Evolutionary conservation across 2,329 filamentous ascomycete species (phyloP).

Genomic region (Ceratocystis alfenasii): DNA sequence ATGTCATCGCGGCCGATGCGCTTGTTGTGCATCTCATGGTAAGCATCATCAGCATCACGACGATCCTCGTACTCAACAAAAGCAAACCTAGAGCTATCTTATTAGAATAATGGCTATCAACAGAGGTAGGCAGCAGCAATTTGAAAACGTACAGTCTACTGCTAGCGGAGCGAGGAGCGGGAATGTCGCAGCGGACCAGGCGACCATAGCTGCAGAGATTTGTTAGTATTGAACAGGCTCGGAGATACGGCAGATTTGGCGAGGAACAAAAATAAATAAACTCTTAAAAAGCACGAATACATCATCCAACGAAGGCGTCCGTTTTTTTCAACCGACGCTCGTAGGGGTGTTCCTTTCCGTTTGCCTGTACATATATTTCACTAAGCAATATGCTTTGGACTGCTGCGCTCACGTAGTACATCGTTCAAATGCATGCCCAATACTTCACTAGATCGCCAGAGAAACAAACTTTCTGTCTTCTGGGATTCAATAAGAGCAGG

Average conservation of each 20-base stretch:
- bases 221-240: conserved; percentile 16
- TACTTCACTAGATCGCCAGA: conserved; percentile 21
- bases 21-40: conserved; percentile 99
- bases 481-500: neutral
- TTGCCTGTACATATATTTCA: conserved; percentile 11
- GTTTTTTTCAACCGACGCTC: neutral
- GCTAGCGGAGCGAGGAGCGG: conserved; percentile 82
- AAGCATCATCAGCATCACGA: conserved; percentile 95
- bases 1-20: conserved; percentile 90
- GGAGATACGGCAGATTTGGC: neutral
- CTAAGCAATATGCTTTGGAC: conserved; percentile 7
- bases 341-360: neutral
- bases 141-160: conserved; percentile 73
- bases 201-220: conserved; percentile 66
- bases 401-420: conserved; percentile 13
- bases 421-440: conserved; percentile 17
- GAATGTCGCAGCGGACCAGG: conserved; percentile 96
- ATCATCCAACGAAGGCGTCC: neutral
- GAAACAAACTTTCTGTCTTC: neutral
- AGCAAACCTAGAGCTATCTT: conserved; percentile 55
- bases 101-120: neutral
- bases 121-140: neutral
- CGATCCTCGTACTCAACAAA: conserved; percentile 99
- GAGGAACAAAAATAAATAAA: neutral
- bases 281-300: neutral